Conservation (phyloP, 148 eudicot genomes). For the Suaeda aralocaspica region DNA sequence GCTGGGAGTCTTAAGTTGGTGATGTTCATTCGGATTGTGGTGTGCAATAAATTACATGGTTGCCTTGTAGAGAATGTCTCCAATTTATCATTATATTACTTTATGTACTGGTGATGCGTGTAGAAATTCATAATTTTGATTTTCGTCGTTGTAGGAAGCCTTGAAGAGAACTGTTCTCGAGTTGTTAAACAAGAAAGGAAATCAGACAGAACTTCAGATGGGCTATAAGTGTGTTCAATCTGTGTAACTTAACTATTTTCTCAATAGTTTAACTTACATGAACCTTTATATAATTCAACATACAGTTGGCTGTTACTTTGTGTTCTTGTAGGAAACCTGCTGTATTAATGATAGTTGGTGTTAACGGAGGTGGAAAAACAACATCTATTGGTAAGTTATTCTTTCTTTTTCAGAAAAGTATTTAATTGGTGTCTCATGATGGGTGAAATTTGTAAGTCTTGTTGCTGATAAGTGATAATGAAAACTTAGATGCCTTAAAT, state of each 20-base stretch:
- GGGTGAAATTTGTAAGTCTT: background rate
- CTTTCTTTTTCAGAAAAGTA: background rate
- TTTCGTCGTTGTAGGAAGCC: slow-evolving; percentile 54
- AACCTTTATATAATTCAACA: background rate
- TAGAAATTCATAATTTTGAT: slow-evolving; percentile 16
- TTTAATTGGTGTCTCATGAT: background rate
- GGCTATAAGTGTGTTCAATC: slow-evolving; percentile 65
- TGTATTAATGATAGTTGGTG: slow-evolving; percentile 93
- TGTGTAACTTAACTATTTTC: slow-evolving; percentile 2
- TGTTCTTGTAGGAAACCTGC: slow-evolving; percentile 76
- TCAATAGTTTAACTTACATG: background rate
- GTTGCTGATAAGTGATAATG: background rate
- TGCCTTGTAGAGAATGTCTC: background rate
- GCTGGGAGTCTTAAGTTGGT: background rate
- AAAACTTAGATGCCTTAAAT: background rate
- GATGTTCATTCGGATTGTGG: background rate
- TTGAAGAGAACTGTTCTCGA: slow-evolving; percentile 75
- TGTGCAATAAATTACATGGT: background rate
- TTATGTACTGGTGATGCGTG: background rate
- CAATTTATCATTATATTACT: background rate
- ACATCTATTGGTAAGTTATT: slow-evolving; percentile 83
- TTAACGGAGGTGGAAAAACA: slow-evolving; percentile 98
- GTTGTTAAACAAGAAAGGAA: slow-evolving; percentile 64
- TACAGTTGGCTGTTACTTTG: slow-evolving; percentile 11
- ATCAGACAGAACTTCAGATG: slow-evolving; percentile 77